Base-by-base conservation (phyloP, 176 grass and related monocot species). In the Rhynchospora breviuscula region DNA sequence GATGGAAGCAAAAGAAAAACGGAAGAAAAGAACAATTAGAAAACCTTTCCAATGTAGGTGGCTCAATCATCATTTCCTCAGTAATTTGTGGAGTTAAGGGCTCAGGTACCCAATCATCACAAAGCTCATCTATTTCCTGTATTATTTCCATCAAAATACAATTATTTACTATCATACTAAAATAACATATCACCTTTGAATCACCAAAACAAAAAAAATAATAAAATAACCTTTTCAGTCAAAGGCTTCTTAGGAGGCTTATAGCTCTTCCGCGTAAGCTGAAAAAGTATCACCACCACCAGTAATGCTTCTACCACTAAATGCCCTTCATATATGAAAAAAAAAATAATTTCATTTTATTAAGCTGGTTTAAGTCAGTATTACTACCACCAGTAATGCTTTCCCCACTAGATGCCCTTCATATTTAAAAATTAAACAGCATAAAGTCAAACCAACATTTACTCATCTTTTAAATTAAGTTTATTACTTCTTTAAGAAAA, bases 71-170 rank as follows among this genome's bases (percentile, higher is more conserved):
- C 57, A 86, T 80, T 8, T 80, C 87, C 67, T 98, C 92, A 71
- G 88, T 94, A 59, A 93, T 86, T 23, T 89, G 85, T 79, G 92
- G 92, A 68, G 90, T 90, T 65, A 98, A 85, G n/a, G 95, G 89
- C 82, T 98, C 95, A 76, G 95, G 95, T 46, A 89, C 84, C 92
- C 90, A 98, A 80, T 94, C 90, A 60, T 98, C 92, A 85, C 95
- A 98, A 75, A 98, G 86, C 85, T 98, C 95, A 79, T 98, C 90
- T 87, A 98, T 92, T 85, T 98, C 95, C 95, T 98, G 87, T n/a
- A 71, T 47, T 58, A 33, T 80, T 87, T 72, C 56, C 5, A 64
- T 31, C 17, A 78, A 59, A 44, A 73, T 80, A 85, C 66, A 23
- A 58, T 74, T n/a, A 40, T 79, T 52, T 87, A 57, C 2, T n/a